Evolutionary conservation across 768 basidiomycete genomes (phyloP).

Genomic region (Trametes sanguinea): DNA sequence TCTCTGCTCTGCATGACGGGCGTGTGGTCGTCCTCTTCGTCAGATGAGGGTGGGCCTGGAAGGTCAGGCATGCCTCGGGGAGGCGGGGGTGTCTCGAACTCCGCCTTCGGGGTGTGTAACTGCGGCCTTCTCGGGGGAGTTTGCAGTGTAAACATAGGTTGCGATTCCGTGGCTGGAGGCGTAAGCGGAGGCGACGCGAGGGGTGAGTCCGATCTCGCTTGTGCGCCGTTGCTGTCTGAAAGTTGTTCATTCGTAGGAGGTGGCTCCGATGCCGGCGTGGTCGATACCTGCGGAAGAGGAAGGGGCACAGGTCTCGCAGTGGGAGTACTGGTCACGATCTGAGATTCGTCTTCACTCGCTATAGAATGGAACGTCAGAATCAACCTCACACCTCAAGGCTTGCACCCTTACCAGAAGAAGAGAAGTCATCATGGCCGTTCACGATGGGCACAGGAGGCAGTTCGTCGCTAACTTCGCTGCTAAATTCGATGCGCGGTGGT

Average conservation of each 20-base stretch:
- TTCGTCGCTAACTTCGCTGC: constrained; percentile 12
- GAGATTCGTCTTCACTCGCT: constrained; percentile 45
- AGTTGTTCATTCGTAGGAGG: neutral
- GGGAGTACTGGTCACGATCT: constrained; percentile 25
- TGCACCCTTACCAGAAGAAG: constrained; percentile 17
- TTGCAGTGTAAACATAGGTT: constrained; percentile 31
- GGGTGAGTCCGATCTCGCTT: constrained; percentile 23
- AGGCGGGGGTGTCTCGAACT: constrained; percentile 66
- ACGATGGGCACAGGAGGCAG: constrained; percentile 22
- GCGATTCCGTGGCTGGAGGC: constrained; percentile 31
- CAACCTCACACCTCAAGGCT: neutral
- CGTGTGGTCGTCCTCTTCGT: constrained; percentile 42
- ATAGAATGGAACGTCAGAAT: neutral
- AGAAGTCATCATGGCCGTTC: constrained; percentile 11
- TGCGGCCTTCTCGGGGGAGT: constrained; percentile 53
- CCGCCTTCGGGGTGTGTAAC: constrained; percentile 44
- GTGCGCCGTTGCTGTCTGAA: neutral
- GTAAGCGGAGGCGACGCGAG: constrained; percentile 34
- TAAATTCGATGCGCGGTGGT: constrained; percentile 27
- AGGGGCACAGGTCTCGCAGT: constrained; percentile 24
- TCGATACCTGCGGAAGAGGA: constrained; percentile 20
- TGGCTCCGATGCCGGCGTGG: constrained; percentile 2
- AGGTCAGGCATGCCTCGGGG: constrained; percentile 64
- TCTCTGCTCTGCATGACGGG: constrained; percentile 26
- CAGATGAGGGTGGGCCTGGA: constrained; percentile 61